These are phyloP conservation scores for Ichthyophthirius multifiliis DNA, from an alignment of 169 alveolate genomes.

Conservation along the genomic window DNA sequence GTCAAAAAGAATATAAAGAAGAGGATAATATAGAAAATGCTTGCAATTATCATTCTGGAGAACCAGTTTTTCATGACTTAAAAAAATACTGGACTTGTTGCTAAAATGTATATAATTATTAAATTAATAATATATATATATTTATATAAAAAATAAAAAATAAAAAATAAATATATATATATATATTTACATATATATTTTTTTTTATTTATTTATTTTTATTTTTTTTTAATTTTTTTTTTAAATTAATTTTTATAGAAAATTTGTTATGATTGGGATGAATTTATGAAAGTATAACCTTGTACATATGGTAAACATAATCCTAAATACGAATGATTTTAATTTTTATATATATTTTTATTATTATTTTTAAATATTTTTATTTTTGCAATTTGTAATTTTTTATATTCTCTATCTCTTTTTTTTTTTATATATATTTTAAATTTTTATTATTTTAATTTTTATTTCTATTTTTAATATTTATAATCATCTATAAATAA, in stretches of 20 bases:
- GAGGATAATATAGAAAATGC: slow-evolving; percentile 64
- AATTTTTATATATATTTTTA: background rate
- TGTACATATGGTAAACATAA: slow-evolving; percentile 75
- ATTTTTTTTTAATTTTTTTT: background rate
- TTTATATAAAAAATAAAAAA: background rate
- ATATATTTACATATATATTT: background rate
- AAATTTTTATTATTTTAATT: no score
- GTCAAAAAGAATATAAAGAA: slow-evolving; percentile 66
- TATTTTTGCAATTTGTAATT: no score
- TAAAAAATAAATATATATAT: background rate
- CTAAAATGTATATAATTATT: slow-evolving; percentile 40
- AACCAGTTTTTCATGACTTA: slow-evolving; percentile 82
- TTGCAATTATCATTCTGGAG: slow-evolving; percentile 79
- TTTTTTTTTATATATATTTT: no score
- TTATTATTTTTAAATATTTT: background rate
- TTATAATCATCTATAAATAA: no score
- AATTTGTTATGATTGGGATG: slow-evolving; percentile 85
- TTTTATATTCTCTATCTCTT: no score
- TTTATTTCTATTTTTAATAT: no score
- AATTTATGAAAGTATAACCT: slow-evolving; percentile 77
- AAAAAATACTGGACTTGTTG: slow-evolving; percentile 86
- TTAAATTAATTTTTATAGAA: background rate
- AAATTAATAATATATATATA: background rate
- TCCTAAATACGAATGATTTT: slow-evolving; percentile 42
- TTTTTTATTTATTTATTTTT: background rate